Evolutionary conservation across 495 filamentous ascomycete genomes (phyloP).

Genomic region (Annulohypoxylon bovei): DNA sequence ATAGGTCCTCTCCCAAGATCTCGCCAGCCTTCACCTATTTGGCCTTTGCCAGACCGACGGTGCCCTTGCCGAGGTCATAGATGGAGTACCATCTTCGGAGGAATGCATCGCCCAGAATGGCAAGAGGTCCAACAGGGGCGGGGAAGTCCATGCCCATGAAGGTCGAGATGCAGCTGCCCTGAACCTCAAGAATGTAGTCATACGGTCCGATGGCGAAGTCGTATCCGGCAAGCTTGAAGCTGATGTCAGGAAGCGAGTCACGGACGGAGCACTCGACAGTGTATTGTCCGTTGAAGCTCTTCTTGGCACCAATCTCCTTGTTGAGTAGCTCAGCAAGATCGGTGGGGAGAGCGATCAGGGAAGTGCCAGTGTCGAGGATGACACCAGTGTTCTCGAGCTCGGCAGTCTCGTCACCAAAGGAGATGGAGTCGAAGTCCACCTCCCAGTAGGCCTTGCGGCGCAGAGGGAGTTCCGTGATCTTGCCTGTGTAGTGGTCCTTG

Average conservation of each 20-base stretch:
- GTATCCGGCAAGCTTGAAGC: slow-evolving; percentile 85
- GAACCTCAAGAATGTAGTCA: slow-evolving; percentile 96
- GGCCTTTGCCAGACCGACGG: slow-evolving; percentile 87
- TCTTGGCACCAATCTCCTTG: slow-evolving; percentile 97
- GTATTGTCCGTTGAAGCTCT: slow-evolving; percentile 95
- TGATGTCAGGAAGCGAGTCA: slow-evolving; percentile 83
- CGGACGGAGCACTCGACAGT: slow-evolving; percentile 88
- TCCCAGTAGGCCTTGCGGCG: slow-evolving; percentile 99
- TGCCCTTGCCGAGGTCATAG: slow-evolving; percentile 87
- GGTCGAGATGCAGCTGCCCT: slow-evolving; percentile 93
- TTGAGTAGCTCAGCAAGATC: slow-evolving; percentile 96
- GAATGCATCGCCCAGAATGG: slow-evolving; percentile 98
- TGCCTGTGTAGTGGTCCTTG: slow-evolving; percentile 84
- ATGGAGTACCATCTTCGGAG: slow-evolving; percentile 96
- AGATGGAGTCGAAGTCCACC: slow-evolving; percentile 92
- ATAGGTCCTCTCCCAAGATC: slow-evolving; percentile 8
- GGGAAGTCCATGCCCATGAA: slow-evolving; percentile 99
- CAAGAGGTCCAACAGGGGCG: slow-evolving; percentile 88
- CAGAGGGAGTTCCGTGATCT: slow-evolving; percentile 91
- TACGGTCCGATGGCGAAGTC: slow-evolving; percentile 89
- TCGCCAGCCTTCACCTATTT: slow-evolving; percentile 58
- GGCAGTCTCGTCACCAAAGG: slow-evolving; percentile 82
- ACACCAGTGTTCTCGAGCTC: slow-evolving; percentile 93
- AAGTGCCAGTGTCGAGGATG: slow-evolving; percentile 98
- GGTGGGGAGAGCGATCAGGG: slow-evolving; percentile 92